Evolutionary conservation across 208 protist species (phyloP), one percentile per base, ranked within the genome.

Genomic region (Leishmania tropica): DNA sequence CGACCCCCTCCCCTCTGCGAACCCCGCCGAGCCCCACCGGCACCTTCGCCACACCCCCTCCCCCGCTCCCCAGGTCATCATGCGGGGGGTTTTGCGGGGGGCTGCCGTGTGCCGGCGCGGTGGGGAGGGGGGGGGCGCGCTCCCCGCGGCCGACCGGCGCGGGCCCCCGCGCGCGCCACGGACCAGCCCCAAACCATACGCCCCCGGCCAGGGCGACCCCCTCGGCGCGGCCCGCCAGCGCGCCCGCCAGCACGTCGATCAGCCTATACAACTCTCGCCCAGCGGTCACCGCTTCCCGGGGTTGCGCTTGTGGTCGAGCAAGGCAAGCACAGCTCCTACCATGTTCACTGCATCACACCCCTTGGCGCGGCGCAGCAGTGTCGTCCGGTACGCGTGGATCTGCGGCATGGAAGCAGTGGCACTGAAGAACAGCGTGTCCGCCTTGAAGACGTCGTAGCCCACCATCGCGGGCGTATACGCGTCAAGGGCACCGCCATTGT

Each of bases 211-310:
- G n/a, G n/a, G n/a, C n/a, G n/a, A n/a, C n/a, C n/a, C n/a, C n/a
- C n/a, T n/a, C n/a, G n/a, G n/a, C n/a, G n/a, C n/a, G n/a, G n/a
- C n/a, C n/a, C n/a, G n/a, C n/a, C n/a, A n/a, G n/a, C n/a, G n/a
- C n/a, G n/a, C n/a, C n/a, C n/a, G n/a, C n/a, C n/a, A 87, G 82
- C 35, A 89, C 21, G 75, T 84, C 86, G 47, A 87, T 85, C 64
- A 83, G 73, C 60, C 70, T 54, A 65, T 75, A 84, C 54, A 79
- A 87, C n/a, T 84, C 86, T 82, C 79, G 35, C 83, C 86, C 35
- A 89, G 78, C 24, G 83, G 83, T 80, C 86, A 85, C 56, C 83
- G 83, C 77, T 81, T 76, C 40, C 62, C 67, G 11, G 82, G 86
- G 56, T 79, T 65, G 72, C 71, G 70, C 45, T 77, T 78, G 71